Conservation (phyloP, 768 basidiomycete species). For the Termitomyces bulborhizus region DNA sequence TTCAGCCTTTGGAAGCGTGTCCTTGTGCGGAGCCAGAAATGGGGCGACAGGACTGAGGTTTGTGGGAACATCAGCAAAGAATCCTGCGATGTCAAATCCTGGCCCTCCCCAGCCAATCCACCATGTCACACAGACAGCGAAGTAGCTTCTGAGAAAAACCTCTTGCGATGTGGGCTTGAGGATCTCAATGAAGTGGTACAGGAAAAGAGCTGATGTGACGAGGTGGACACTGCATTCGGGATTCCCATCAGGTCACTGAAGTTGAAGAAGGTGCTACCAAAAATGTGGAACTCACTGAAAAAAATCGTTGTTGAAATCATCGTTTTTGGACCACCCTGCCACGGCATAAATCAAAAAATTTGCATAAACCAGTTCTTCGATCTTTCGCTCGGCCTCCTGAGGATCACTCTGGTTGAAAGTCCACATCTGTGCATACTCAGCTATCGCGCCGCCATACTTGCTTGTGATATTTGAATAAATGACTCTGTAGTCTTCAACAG, state of each 20-base stretch:
- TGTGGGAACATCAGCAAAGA: constrained; percentile 31
- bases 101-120: constrained; percentile 55
- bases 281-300: constrained; percentile 1
- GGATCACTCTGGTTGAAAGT: constrained; percentile 27
- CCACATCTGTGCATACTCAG: constrained; percentile 39
- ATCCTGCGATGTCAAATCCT: constrained; percentile 38
- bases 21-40: constrained; percentile 18
- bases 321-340: constrained; percentile 39
- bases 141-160: constrained; percentile 51
- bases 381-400: constrained; percentile 41
- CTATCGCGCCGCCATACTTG: constrained; percentile 33
- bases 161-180: constrained; percentile 38
- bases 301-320: constrained; percentile 50
- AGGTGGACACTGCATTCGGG: constrained; percentile 46
- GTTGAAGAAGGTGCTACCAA: not conserved
- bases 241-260: not conserved
- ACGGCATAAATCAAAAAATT: constrained; percentile 48
- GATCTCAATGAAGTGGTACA: constrained; percentile 40
- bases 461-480: constrained; percentile 29
- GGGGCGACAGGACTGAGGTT: constrained; percentile 13
- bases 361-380: constrained; percentile 59
- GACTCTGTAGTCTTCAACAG: constrained; percentile 9
- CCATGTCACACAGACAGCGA: constrained; percentile 43
- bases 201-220: constrained; percentile 60
- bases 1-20: constrained; percentile 19